These are phyloP conservation scores for Paracoccidioides brasiliensis DNA, from an alignment of 2,329 filamentous ascomycete species.

Conservation along the genomic window DNA sequence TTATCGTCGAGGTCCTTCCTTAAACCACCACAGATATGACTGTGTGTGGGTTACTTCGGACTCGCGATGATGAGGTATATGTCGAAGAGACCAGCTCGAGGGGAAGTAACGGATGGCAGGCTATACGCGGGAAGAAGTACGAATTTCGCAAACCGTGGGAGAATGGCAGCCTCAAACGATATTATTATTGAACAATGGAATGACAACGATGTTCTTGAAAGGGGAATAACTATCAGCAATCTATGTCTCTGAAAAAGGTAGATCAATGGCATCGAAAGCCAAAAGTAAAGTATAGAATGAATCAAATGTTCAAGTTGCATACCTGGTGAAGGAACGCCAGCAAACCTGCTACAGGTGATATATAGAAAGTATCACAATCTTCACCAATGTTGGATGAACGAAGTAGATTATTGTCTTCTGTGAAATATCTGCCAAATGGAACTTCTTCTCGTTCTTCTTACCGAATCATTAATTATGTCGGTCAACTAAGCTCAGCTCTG, in stretches of 20 bases:
- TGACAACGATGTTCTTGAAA: neutral
- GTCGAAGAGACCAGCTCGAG: conserved; percentile 1
- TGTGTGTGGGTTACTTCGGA: neutral
- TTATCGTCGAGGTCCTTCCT: neutral
- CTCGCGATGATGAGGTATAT: neutral
- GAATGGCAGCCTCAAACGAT: neutral
- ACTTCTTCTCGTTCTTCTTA: neutral
- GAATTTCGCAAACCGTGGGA: neutral
- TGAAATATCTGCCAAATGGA: neutral
- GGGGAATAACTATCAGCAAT: neutral
- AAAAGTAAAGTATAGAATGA: neutral
- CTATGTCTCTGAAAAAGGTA: neutral
- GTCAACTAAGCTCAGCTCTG: neutral
- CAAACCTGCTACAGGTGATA: neutral
- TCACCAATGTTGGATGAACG: neutral
- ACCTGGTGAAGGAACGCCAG: neutral
- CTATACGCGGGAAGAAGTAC: neutral
- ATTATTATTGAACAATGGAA: too few species aligned
- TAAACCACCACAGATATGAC: neutral
- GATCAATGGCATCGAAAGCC: neutral
- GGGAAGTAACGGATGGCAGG: neutral
- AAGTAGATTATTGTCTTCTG: neutral
- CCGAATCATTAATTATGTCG: neutral
- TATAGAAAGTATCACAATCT: neutral
- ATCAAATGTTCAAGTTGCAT: neutral